A percentile compares a stretch with the other conserved stretches of the same genome.
Conservation (phyloP, 805 yeast species). For the Lachancea kluyveri region DNA sequence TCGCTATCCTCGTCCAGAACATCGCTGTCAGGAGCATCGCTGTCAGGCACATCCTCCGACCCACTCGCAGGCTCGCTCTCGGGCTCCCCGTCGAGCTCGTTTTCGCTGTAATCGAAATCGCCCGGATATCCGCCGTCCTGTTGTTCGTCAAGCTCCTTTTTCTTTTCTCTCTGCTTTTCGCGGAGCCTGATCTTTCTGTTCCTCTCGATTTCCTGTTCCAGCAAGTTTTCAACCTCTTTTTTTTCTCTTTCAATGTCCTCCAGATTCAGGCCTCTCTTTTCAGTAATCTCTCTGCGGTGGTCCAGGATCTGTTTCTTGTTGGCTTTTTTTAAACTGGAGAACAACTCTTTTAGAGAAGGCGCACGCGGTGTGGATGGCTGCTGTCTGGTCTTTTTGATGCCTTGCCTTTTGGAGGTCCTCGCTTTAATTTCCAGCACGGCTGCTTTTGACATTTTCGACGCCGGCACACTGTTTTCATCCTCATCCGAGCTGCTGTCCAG, state of each 20-base stretch:
- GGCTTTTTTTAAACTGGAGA: slow-evolving; percentile 35
- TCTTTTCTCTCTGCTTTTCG: slow-evolving; percentile 32
- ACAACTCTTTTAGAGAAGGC: slow-evolving; percentile 27
- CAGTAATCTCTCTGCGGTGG: slow-evolving; percentile 41
- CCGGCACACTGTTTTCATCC: slow-evolving; percentile 13
- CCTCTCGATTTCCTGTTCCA: slow-evolving; percentile 48
- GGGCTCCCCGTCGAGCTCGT: slow-evolving; percentile 19
- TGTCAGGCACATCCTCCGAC: too few relatives aligned
- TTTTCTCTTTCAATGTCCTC: slow-evolving; percentile 35
- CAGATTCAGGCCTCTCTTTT: slow-evolving; percentile 39
- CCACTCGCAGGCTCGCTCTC: too few relatives aligned
- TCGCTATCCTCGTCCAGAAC: too few relatives aligned
- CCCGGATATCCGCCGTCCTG: slow-evolving; percentile 3
- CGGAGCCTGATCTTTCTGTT: slow-evolving; percentile 38
- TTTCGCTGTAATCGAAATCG: slow-evolving; percentile 17
- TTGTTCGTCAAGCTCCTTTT: slow-evolving; percentile 1
- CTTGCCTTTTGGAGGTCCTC: slow-evolving; percentile 26
- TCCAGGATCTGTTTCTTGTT: slow-evolving; percentile 44
- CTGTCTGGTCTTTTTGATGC: slow-evolving; percentile 1
- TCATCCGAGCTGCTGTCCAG: slow-evolving; percentile 15
- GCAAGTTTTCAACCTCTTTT: slow-evolving; percentile 25
- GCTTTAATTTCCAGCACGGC: slow-evolving; percentile 32
- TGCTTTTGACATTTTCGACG: slow-evolving; percentile 28
- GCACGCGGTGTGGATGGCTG: slow-evolving; percentile 8
- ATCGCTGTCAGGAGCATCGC: too few relatives aligned